Conservation (phyloP, 106 monocot species). For the Dendrobium chrysotoxum region DNA sequence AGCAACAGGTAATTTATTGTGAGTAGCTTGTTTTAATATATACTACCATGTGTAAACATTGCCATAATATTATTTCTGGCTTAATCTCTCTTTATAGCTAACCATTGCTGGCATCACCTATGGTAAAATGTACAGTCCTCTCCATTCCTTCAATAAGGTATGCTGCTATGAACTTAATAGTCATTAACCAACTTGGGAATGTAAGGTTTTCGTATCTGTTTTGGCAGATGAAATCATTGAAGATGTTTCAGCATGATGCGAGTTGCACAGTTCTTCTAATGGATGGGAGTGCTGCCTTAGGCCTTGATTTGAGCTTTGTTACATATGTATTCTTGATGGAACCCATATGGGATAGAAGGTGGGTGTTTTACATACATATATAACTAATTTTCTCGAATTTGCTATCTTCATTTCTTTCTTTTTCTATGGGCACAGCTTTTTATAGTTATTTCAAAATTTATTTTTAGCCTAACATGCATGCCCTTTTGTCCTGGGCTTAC, state of each 20-base stretch:
- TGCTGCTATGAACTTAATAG: not conserved
- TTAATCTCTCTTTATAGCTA: constrained; percentile 38
- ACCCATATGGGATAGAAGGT: constrained; percentile 99
- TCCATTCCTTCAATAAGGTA: constrained; percentile 81
- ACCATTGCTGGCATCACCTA: constrained; percentile 65
- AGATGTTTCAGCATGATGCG: constrained; percentile 61
- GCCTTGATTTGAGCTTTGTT: constrained; percentile 96
- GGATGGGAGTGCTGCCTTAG: constrained; percentile 99
- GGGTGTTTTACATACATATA: not conserved
- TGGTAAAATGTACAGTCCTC: constrained; percentile 88
- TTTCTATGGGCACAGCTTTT: not conserved
- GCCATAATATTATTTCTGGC: not conserved
- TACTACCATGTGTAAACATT: not conserved
- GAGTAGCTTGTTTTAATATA: not conserved
- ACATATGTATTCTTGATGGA: constrained; percentile 97
- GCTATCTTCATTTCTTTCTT: not conserved
- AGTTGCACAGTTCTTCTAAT: constrained; percentile 80
- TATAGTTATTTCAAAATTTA: not conserved
- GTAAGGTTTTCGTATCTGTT: not conserved
- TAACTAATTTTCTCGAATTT: not conserved
- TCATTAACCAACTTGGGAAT: not conserved
- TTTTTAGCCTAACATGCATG: not conserved
- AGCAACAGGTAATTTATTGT: constrained; percentile 65
- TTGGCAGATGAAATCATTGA: constrained; percentile 74
- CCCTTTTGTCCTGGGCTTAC: not conserved